A percentile compares a stretch with the other conserved stretches of the same genome.
phyloP scores from a whole-genome alignment of 352 stramenopile genomes.

The Phytopythium kandeliae region DNA sequence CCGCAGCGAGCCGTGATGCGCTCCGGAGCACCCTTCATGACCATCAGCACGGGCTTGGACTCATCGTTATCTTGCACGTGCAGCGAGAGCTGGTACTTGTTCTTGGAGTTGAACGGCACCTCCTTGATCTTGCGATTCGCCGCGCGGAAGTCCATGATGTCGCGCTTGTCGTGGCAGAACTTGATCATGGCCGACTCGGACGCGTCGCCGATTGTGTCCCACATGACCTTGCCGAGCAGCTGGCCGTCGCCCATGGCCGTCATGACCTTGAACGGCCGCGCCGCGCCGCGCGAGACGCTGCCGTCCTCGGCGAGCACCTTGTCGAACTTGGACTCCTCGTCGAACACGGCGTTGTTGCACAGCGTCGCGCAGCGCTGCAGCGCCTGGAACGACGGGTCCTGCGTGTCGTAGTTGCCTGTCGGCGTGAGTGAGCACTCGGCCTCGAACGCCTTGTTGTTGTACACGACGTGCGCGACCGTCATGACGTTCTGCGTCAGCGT shows the following conservation, averaged over 20 bases:
- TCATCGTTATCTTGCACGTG: constrained; percentile 79
- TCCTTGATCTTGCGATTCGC: constrained; percentile 60
- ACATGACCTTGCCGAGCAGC: constrained; percentile 19
- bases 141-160: constrained; percentile 18
- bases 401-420: constrained; percentile 44
- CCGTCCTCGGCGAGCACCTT: constrained; percentile 19
- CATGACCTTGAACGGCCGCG: too few relatives aligned
- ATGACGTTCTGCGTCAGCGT: constrained; percentile 95
- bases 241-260: constrained; percentile 8
- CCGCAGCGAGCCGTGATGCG: constrained; percentile 91
- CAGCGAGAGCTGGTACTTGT: constrained; percentile 85
- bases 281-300: too few relatives aligned
- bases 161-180: constrained; percentile 27
- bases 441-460: constrained; percentile 69
- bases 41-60: constrained; percentile 49
- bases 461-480: constrained; percentile 88
- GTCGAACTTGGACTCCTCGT: constrained; percentile 71
- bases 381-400: constrained; percentile 39
- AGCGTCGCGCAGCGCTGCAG: constrained; percentile 84
- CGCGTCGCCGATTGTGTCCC: constrained; percentile 31
- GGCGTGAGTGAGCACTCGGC: constrained; percentile 72
- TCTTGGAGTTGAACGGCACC: constrained; percentile 85
- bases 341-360: constrained; percentile 89
- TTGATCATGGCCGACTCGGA: constrained; percentile 41
- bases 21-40: constrained; percentile 97